A percentile compares a stretch with the other conserved stretches of the same genome.
Conservation (phyloP, 164 flowering plant species). For the Stephania japonica region DNA sequence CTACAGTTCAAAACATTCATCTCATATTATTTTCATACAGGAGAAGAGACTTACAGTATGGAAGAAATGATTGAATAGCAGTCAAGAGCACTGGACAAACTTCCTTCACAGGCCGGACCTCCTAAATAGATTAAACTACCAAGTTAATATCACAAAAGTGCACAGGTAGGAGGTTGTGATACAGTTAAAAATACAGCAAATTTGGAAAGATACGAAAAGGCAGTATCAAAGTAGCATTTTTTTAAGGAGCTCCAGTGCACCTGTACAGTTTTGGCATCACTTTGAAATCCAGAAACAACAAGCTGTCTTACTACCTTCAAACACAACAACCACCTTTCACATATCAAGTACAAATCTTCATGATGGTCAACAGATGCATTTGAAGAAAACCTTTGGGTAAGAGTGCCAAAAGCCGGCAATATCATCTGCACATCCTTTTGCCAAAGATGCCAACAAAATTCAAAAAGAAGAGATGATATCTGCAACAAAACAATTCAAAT, state of each 20-base stretch:
- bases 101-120: constrained; percentile 80
- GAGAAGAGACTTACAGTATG: constrained; percentile 60
- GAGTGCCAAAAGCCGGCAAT: constrained; percentile 52
- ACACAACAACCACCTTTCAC: constrained; percentile 92
- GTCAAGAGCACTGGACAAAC: constrained; percentile 74
- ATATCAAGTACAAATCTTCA: constrained; percentile 64
- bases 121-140: constrained; percentile 36
- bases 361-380: constrained; percentile 43
- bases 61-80: constrained; percentile 73
- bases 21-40: neutral
- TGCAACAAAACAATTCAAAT: constrained; percentile 32
- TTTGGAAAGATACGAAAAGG: neutral
- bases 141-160: neutral
- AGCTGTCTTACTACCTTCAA: constrained; percentile 72
- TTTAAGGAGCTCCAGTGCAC: constrained; percentile 23
- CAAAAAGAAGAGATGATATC: constrained; percentile 85
- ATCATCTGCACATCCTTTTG: constrained; percentile 75
- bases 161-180: no score
- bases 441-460: constrained; percentile 90
- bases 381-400: constrained; percentile 37
- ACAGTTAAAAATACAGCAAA: neutral
- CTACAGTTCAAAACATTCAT: neutral
- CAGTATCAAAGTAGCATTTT: neutral
- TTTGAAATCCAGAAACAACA: constrained; percentile 67
- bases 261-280: constrained; percentile 83